Evolutionary conservation across 768 basidiomycete genomes (phyloP), one percentile per base, ranked within the genome.

Genomic region (Amanita pallidorosea): DNA sequence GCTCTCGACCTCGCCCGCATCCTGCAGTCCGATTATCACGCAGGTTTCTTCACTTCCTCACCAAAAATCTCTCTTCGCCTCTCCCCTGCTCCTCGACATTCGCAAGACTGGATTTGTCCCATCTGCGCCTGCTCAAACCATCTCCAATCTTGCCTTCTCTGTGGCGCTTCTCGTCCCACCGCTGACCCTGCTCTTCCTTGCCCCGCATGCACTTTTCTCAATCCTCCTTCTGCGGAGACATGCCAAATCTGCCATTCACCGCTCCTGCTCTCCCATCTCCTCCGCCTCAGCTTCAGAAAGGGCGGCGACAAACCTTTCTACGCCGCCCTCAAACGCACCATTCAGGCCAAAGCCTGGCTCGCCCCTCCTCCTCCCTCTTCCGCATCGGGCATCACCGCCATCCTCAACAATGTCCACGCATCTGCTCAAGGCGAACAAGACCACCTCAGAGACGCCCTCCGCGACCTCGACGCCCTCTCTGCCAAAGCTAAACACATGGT

Each of bases 401-500:
- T 98, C 54, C 67, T 98, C 43, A 80, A 79, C 51, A 77, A 72
- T 2, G 87, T 93, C 37, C 81, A 88, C 63, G 70, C 75, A 12
- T 79, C 81, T 7, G 78, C 81, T 1, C 76, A 83, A 57, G 75
- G 73, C 4, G 72, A 81, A 13, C 75, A 81, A 41, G 76, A 74
- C 7, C 73, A 82, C 55, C 77, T 98, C 68, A 73, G 74, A 22
- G 80, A 83, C 55, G 88, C 92, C 0, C 72, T 97, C 29, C 73
- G 81, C 56, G 96, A 98, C 60, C 75, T 98, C 31, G 91, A 97
- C 61, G 85, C 85, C 0, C 67, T 98, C 42, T 93, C 88, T 86
- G 72, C 84, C 44, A 88, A 94, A 61, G 92, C 93, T 1, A 85
- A 81, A 56, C 91, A 94, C 57, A 95, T 98, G 83, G 93, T 94